Conservation (phyloP, 164 flowering plant genomes). For the Macadamia integrifolia region DNA sequence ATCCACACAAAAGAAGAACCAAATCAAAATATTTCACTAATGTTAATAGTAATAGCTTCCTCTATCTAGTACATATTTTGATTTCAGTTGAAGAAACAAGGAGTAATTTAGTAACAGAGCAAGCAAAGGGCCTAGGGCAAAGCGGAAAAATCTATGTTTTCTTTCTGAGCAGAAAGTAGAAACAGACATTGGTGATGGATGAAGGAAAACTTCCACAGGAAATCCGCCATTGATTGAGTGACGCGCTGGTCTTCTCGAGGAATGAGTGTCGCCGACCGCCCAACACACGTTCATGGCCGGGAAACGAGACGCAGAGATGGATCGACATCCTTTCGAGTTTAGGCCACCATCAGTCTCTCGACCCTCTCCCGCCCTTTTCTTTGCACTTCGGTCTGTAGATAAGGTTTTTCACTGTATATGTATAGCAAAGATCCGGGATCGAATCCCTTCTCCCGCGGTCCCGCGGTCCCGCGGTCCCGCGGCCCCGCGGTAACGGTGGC, state of each 20-base stretch:
- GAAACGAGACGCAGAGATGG: slow-evolving; percentile 18
- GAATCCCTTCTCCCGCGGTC: no score
- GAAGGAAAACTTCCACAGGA: slow-evolving; percentile 18
- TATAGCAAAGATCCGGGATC: no score
- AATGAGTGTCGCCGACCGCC: neutral
- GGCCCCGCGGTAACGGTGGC: no score
- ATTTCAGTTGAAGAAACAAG: no score
- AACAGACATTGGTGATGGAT: slow-evolving; percentile 23
- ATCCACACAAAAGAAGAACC: neutral
- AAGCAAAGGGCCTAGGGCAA: neutral
- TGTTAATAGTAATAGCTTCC: no score
- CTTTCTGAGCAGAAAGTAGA: no score
- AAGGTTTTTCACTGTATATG: no score
- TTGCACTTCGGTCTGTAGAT: no score
- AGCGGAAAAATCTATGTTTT: neutral
- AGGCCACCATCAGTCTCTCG: neutral
- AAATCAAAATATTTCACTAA: neutral
- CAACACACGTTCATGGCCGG: neutral
- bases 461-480: no score
- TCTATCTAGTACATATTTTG: no score
- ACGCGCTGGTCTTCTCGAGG: slow-evolving; percentile 12
- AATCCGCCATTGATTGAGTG: slow-evolving; percentile 2
- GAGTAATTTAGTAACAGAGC: neutral
- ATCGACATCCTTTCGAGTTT: slow-evolving; percentile 15
- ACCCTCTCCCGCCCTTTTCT: neutral